Evolutionary conservation across 1,139 yeast species (phyloP).

Genomic region (Debaryomyces coudertii): DNA sequence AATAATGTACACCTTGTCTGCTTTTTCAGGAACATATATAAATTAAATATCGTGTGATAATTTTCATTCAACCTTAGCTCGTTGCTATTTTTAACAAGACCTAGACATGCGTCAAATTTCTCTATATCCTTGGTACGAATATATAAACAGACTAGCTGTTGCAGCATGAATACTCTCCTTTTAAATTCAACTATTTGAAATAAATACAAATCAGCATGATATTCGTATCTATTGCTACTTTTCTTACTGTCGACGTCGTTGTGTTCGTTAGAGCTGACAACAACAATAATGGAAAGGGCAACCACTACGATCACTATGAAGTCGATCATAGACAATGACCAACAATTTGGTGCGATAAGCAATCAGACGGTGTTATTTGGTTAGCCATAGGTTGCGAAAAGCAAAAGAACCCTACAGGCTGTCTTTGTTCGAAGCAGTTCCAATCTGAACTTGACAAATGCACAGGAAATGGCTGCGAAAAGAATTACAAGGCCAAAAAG

Average conservation of each 20-base stretch:
- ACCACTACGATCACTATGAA: not conserved
- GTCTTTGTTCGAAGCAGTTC: conserved; percentile 4
- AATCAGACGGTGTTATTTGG: not conserved
- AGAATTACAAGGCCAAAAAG: not conserved
- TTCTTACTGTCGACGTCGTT: not conserved
- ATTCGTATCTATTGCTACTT: not conserved
- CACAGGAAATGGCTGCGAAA: conserved; percentile 1
- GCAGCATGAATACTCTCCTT: no score
- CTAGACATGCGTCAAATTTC: no score
- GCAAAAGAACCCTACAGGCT: not conserved
- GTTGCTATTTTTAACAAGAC: no score
- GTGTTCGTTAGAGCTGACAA: not conserved
- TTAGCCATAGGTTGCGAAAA: conserved; percentile 1
- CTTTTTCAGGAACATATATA: not conserved
- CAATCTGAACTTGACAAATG: conserved; percentile 1
- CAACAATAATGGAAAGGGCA: not conserved
- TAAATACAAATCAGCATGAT: not conserved
- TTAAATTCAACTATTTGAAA: not conserved
- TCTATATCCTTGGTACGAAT: no score
- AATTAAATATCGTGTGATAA: not conserved
- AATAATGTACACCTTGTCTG: not conserved
- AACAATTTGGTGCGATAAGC: not conserved
- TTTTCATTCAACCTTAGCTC: no score
- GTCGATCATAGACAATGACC: not conserved
- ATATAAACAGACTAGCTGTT: no score